These are phyloP conservation scores for Neurospora sp. DNA, from an alignment of 495 filamentous ascomycete species.

Conservation along the genomic window DNA sequence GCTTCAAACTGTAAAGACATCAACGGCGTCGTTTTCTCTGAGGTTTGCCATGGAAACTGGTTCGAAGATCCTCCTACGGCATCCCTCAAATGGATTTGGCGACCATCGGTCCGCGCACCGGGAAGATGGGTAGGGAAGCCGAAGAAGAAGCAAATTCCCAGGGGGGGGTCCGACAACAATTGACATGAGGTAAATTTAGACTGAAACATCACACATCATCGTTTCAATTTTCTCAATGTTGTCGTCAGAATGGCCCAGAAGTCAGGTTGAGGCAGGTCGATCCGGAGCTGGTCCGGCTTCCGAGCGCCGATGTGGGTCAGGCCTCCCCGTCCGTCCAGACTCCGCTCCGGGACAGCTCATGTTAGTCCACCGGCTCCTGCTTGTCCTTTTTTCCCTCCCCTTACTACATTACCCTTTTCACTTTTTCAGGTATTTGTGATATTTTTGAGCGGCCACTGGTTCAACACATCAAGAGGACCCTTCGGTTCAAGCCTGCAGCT, in stretches of 20 bases:
- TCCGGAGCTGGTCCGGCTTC: too few relatives aligned
- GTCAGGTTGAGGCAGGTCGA: too few relatives aligned
- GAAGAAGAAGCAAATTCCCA: too few relatives aligned
- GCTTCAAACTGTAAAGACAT: background rate
- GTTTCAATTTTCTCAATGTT: too few relatives aligned
- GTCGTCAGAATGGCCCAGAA: too few relatives aligned
- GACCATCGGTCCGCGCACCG: background rate
- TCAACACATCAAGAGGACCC: background rate
- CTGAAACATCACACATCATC: too few relatives aligned
- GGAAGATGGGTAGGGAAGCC: background rate
- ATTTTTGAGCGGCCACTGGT: background rate
- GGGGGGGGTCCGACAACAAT: too few relatives aligned
- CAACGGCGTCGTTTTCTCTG: background rate
- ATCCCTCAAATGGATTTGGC: background rate
- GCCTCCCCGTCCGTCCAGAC: background rate
- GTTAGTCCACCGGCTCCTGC: background rate
- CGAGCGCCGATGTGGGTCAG: background rate
- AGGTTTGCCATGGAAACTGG: too few relatives aligned
- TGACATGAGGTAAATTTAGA: too few relatives aligned
- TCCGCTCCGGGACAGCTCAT: background rate
- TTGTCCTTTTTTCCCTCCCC: background rate
- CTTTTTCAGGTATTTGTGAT: background rate
- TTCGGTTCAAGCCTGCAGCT: background rate
- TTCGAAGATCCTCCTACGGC: too few relatives aligned
- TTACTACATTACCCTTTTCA: background rate